Evolutionary conservation across 352 stramenopile species (phyloP).

Genomic region (Phytophthora foliorum): DNA sequence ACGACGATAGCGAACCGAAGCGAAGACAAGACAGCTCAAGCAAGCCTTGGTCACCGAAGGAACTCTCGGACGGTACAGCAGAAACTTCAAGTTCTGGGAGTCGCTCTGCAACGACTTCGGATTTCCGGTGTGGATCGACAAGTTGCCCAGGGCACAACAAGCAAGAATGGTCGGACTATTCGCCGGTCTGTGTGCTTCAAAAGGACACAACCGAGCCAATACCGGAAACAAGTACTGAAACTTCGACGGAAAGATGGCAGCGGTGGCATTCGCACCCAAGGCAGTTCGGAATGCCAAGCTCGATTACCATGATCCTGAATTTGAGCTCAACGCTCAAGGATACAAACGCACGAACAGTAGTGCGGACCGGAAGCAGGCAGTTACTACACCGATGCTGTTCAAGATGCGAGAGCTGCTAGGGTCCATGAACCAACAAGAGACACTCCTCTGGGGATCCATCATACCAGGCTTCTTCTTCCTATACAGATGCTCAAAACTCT

Average conservation of each 20-base stretch:
- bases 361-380: constrained; percentile 39
- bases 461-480: no score
- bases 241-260: constrained; percentile 35
- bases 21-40: neutral
- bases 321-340: constrained; percentile 24
- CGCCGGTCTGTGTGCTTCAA: constrained; percentile 9
- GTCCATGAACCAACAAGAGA: no score
- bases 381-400: constrained; percentile 43
- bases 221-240: constrained; percentile 36
- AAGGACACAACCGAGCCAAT: constrained; percentile 30
- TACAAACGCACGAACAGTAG: constrained; percentile 35
- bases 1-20: neutral
- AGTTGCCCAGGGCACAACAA: constrained; percentile 25
- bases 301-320: constrained; percentile 41
- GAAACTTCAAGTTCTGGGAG: constrained; percentile 9
- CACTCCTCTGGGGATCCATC: no score
- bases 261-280: constrained; percentile 29
- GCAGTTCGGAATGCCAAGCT: constrained; percentile 17
- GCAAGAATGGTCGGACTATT: constrained; percentile 26
- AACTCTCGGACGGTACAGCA: neutral
- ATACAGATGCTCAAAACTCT: no score
- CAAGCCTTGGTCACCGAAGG: neutral
- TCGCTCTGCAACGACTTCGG: constrained; percentile 1
- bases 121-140: constrained; percentile 26
- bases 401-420: no score